A percentile compares a stretch with the other conserved stretches of the same genome.
These are phyloP conservation scores for Dioszegia aurantiaca DNA, from an alignment of 768 basidiomycete genomes.

Conservation along the genomic window DNA sequence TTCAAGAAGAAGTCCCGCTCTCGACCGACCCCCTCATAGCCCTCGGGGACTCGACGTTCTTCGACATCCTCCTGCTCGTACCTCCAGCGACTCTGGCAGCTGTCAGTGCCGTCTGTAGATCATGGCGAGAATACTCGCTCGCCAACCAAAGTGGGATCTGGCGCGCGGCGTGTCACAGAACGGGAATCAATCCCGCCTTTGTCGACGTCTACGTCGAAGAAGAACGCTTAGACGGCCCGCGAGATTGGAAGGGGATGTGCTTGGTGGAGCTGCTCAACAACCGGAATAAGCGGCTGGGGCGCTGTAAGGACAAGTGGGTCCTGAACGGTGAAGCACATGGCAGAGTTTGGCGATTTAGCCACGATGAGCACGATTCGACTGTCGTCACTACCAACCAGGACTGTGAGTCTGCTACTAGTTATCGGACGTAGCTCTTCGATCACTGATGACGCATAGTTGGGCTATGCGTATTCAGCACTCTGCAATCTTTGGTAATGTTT, in stretches of 20 bases:
- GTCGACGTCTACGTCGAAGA: background rate
- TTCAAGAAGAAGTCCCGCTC: background rate
- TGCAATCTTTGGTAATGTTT: too few relatives aligned
- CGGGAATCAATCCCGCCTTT: background rate
- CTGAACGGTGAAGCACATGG: background rate
- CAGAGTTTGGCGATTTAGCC: too few relatives aligned
- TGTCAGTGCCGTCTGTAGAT: conserved; percentile 15
- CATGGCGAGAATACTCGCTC: conserved; percentile 19
- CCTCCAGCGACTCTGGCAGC: conserved; percentile 16
- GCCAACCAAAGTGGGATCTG: conserved; percentile 20
- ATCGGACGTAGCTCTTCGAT: too few relatives aligned
- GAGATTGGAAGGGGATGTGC: conserved; percentile 28
- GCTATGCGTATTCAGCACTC: too few relatives aligned
- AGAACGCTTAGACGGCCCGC: too few relatives aligned
- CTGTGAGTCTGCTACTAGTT: too few relatives aligned
- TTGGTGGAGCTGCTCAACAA: conserved; percentile 19
- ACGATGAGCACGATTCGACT: too few relatives aligned
- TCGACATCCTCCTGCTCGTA: conserved; percentile 26
- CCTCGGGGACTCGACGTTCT: conserved; percentile 35
- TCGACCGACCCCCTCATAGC: conserved; percentile 19
- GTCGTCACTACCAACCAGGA: too few relatives aligned
- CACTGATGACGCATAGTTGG: too few relatives aligned
- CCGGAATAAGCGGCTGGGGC: conserved; percentile 29
- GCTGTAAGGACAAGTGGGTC: conserved; percentile 24
- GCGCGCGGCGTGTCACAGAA: conserved; percentile 15